Evolutionary conservation across 495 filamentous ascomycete genomes (phyloP).

Genomic region (Aspergillus asperescens): DNA sequence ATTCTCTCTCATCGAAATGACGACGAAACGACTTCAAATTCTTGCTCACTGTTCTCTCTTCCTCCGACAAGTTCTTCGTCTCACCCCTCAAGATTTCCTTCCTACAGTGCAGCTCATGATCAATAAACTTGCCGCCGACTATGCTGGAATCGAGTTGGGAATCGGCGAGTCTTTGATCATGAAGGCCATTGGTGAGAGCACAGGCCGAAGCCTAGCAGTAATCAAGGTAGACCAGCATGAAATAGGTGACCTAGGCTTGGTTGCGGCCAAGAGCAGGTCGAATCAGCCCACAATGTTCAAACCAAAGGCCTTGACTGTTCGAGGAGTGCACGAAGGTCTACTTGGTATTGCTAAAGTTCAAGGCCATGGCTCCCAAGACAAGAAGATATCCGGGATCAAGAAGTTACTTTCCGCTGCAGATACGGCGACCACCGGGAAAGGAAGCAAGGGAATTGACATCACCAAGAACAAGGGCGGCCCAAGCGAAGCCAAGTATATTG

Average conservation of each 20-base stretch:
- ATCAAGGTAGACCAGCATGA: conserved; percentile 94
- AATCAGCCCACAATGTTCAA: conserved; percentile 98
- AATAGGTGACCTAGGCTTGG: conserved; percentile 89
- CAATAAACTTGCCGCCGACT: conserved; percentile 95
- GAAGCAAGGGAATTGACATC: conserved; percentile 69
- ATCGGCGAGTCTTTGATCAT: conserved; percentile 97
- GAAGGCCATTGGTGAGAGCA: conserved; percentile 95
- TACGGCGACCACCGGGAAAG: conserved; percentile 60
- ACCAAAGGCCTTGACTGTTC: conserved; percentile 83
- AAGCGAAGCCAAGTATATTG: conserved; percentile 89
- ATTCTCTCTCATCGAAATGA: conserved; percentile 90
- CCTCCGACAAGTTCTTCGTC: conserved; percentile 82
- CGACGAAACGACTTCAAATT: conserved; percentile 83
- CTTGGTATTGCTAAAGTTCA: conserved; percentile 81
- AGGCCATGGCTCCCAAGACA: conserved; percentile 81
- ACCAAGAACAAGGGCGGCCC: conserved; percentile 88
- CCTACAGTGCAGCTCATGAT: conserved; percentile 91
- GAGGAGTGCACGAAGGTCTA: conserved; percentile 79
- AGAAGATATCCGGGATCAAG: conserved; percentile 92
- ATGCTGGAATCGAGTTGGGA: conserved; percentile 89
- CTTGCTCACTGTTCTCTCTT: conserved; percentile 84
- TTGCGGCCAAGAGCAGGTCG: conserved; percentile 87
- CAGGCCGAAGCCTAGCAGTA: conserved; percentile 75
- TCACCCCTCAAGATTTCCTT: conserved; percentile 84
- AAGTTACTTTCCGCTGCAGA: conserved; percentile 88